Percentiles rank a stretch among this genome's conserved stretches.
Evolutionary conservation across 2,329 filamentous ascomycete genomes (phyloP).

Genomic region (Microascus cirrosus): DNA sequence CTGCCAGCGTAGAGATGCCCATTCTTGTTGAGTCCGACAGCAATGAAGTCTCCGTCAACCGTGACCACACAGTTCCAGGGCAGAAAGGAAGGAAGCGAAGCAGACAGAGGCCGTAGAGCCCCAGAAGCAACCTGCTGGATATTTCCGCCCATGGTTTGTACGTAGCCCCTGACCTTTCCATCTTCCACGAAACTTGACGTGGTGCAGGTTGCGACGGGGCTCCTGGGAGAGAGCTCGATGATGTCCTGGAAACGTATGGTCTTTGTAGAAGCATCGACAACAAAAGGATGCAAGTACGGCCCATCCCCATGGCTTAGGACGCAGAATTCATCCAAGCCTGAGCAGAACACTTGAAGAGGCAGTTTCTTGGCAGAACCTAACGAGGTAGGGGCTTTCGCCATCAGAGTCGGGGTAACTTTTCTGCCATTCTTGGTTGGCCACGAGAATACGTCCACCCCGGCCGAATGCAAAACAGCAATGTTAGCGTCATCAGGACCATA

Average conservation of each 20-base stretch:
- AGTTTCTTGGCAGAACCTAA: not conserved
- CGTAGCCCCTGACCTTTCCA: slow-evolving; percentile 20
- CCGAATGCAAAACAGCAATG: slow-evolving; percentile 62
- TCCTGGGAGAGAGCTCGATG: slow-evolving; percentile 3
- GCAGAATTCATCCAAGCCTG: slow-evolving; percentile 15
- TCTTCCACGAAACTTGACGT: slow-evolving; percentile 21
- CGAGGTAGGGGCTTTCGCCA: not conserved
- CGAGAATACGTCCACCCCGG: slow-evolving; percentile 55
- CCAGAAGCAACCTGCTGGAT: slow-evolving; percentile 24
- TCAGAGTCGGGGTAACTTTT: not conserved
- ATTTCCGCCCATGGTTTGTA: slow-evolving; percentile 34
- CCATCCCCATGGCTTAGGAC: slow-evolving; percentile 17
- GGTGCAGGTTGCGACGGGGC: slow-evolving; percentile 8
- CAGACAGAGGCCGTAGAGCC: slow-evolving; percentile 13
- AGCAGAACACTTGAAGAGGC: slow-evolving; percentile 21
- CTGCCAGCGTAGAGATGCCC: slow-evolving; percentile 73
- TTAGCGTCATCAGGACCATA: slow-evolving; percentile 54
- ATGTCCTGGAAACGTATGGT: slow-evolving; percentile 4
- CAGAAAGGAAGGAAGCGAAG: slow-evolving; percentile 29
- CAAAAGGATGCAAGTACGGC: not conserved
- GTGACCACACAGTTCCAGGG: slow-evolving; percentile 41
- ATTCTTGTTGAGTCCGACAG: slow-evolving; percentile 58
- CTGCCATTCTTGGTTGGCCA: slow-evolving; percentile 51
- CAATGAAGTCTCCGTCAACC: slow-evolving; percentile 27
- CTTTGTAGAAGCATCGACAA: not conserved